Percentiles rank a stretch among this genome's conserved stretches.
phyloP scores from a whole-genome alignment of 2,329 filamentous ascomycete genomes.

The Aspergillus carbonarius region DNA sequence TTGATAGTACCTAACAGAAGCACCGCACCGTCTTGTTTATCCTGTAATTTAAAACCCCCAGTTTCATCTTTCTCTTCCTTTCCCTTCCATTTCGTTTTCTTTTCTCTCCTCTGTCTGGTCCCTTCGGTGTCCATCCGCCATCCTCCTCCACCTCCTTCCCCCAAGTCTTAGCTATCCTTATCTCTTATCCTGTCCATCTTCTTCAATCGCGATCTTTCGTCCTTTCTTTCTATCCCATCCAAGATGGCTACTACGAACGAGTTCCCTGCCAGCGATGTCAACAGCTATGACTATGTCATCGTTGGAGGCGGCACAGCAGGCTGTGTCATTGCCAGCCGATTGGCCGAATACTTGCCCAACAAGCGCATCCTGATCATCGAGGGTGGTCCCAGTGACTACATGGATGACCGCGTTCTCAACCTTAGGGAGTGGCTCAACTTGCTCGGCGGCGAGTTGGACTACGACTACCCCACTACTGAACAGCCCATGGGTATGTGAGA shows the following conservation, averaged over 20 bases:
- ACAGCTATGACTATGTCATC: constrained; percentile 79
- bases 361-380: constrained; percentile 82
- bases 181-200: constrained; percentile 9
- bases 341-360: constrained; percentile 79
- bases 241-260: constrained; percentile 65
- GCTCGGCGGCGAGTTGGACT: constrained; percentile 84
- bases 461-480: constrained; percentile 85
- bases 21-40: constrained; percentile 6
- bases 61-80: constrained; percentile 7
- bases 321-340: constrained; percentile 76
- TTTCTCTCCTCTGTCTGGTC: not conserved
- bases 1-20: not conserved
- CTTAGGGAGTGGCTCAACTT: constrained; percentile 84
- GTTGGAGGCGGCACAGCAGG: constrained; percentile 84
- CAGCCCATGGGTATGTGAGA: constrained; percentile 68
- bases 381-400: constrained; percentile 84
- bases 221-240: constrained; percentile 14
- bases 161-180: not conserved
- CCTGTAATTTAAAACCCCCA: constrained; percentile 3
- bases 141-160: not conserved
- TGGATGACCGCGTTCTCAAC: constrained; percentile 81
- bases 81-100: constrained; percentile 9
- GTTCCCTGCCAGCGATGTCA: constrained; percentile 62
- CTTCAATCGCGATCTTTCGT: constrained; percentile 8
- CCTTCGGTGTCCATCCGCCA: not conserved